These are phyloP conservation scores for Diaporthe humulicola DNA, from an alignment of 2,329 filamentous ascomycete genomes.

Conservation along the genomic window DNA sequence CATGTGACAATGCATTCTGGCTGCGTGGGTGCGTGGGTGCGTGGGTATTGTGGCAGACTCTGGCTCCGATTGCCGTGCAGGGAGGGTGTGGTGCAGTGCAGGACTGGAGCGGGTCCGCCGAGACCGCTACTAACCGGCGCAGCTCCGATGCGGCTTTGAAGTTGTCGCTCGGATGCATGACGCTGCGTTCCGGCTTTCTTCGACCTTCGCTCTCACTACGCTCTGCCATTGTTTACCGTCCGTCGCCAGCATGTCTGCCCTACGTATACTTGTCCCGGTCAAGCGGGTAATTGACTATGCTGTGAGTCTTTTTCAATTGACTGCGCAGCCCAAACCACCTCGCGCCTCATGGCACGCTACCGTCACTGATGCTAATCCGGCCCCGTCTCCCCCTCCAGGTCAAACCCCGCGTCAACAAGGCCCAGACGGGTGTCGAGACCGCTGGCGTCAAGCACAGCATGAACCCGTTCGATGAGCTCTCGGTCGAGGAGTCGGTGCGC, in stretches of 20 bases:
- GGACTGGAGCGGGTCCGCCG: slow-evolving; percentile 25
- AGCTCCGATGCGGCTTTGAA: slow-evolving; percentile 33
- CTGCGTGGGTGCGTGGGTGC: not conserved
- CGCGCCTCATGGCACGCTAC: not conserved
- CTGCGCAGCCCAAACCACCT: not conserved
- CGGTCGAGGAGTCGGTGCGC: slow-evolving; percentile 94
- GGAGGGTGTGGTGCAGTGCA: slow-evolving; percentile 12
- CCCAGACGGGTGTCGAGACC: slow-evolving; percentile 90
- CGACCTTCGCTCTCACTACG: slow-evolving; percentile 34
- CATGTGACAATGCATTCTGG: slow-evolving; percentile 28
- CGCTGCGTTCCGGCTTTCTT: slow-evolving; percentile 35
- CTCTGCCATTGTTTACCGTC: slow-evolving; percentile 42
- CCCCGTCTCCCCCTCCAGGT: slow-evolving; percentile 59
- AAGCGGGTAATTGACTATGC: slow-evolving; percentile 92
- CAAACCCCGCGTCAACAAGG: slow-evolving; percentile 78
- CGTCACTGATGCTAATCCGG: slow-evolving; percentile 15
- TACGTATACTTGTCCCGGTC: slow-evolving; percentile 83
- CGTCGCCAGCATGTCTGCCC: slow-evolving; percentile 66
- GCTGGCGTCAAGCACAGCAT: slow-evolving; percentile 96
- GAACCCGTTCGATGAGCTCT: slow-evolving; percentile 99
- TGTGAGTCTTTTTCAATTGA: slow-evolving; percentile 62
- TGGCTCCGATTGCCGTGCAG: not conserved
- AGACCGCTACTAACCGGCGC: slow-evolving; percentile 53
- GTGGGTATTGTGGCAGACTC: not conserved
- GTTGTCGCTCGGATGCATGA: slow-evolving; percentile 22